Evolutionary conservation across 2,329 filamentous ascomycete species (phyloP), one percentile per base, ranked within the genome.

Genomic region (Claviceps pazoutovae): DNA sequence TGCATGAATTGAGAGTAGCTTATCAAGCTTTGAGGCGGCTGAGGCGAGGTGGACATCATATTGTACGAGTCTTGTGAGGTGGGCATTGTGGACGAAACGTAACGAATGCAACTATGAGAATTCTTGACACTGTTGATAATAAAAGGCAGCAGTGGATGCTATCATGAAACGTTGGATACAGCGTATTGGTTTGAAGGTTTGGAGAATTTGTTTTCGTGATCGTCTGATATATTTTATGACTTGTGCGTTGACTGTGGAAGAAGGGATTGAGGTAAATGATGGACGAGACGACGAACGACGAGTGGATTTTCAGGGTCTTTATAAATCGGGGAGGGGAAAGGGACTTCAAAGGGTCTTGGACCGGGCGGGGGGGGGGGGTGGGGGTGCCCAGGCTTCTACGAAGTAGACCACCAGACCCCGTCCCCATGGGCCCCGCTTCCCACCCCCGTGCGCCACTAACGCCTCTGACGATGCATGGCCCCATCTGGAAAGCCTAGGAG

Each of bases 1-100:
- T 80, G 78, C 76, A 84, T 84, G 52, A 72, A 76, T 54, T 73
- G 74, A 14, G 79, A 68, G 58, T 84, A 84, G 49, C 64, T 76
- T 5, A 74, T 74, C 56, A 77, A 72, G 56, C 74, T 74, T 46
- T 71, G 70, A 11, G 67, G 69, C 49, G 69, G 66, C 58, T 67
- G 62, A 23, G 66, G 63, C 51, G 67, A 69, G 54, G 59, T 55
- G 53, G 68, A 66, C 49, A 70, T 64, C 42, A 65, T 59, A 51
- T 65, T 60, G 52, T 64, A 68, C n/a, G 55, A 55, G 69, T 63
- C 74, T 69, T 68, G 64, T 44, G 61, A 59, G 57, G 61, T 60
- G 51, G 69, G 68, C 69, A 71, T 71, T 54, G 54, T 65, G 60
- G 14, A 34, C 1, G 13, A 7, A 3, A 11, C 7, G 38, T 17